Percentiles rank a stretch among this genome's conserved stretches.
Conservation (phyloP, 495 filamentous ascomycete species). For the Podospora bellae-mahoneyi region DNA sequence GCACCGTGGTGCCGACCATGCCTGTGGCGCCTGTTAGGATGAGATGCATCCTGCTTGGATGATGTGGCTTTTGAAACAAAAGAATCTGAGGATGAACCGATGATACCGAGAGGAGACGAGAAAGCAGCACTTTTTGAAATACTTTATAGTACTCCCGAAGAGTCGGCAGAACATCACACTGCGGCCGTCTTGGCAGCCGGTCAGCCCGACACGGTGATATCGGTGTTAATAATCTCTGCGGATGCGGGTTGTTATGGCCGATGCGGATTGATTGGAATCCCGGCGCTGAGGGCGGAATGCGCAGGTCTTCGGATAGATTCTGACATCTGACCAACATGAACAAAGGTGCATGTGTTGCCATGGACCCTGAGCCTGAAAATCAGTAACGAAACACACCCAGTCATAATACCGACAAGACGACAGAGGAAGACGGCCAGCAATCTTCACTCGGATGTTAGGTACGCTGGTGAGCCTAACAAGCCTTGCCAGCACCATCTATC, state of each 20-base stretch:
- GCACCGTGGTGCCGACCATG: conserved; percentile 61
- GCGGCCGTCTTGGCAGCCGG: not conserved
- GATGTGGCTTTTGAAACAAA: not conserved
- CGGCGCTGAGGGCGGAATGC: not conserved
- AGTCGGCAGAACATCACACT: not conserved
- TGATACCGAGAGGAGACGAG: not conserved
- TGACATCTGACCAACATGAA: too few relatives aligned
- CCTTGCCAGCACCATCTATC: too few relatives aligned
- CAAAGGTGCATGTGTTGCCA: too few relatives aligned
- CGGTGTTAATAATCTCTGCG: not conserved
- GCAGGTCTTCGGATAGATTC: too few relatives aligned
- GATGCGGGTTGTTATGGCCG: not conserved
- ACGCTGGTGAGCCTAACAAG: too few relatives aligned
- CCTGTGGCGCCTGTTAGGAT: conserved; percentile 75
- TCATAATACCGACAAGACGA: too few relatives aligned
- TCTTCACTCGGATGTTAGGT: too few relatives aligned
- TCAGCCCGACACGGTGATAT: not conserved
- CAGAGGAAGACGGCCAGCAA: too few relatives aligned
- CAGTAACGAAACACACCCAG: too few relatives aligned
- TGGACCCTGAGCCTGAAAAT: too few relatives aligned
- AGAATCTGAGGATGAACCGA: not conserved
- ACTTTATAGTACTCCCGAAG: not conserved
- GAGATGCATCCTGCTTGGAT: conserved; percentile 55
- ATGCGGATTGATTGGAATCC: not conserved
- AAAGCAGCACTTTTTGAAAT: not conserved